phyloP scores from a whole-genome alignment of 441 rosid species.

The Pelargonium citronellum region DNA sequence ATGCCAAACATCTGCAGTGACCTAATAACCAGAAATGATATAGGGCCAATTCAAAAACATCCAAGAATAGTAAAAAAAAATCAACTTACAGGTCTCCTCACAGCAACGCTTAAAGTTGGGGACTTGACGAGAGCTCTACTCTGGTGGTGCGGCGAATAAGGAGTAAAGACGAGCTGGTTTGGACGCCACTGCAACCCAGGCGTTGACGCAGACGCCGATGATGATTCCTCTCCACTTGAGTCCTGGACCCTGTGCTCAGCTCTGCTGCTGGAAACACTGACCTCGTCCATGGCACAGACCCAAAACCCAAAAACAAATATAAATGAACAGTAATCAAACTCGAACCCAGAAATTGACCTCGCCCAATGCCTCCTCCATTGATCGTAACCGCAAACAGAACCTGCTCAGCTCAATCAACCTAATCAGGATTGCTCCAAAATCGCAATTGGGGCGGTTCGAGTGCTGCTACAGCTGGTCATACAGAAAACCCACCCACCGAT shows the following conservation, averaged over 20 bases:
- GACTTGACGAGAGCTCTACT: conserved; percentile 30
- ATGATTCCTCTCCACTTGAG: conserved; percentile 30
- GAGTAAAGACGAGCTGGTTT: conserved; percentile 56
- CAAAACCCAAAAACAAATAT: conserved; percentile 20
- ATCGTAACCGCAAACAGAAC: neutral
- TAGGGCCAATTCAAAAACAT: conserved; percentile 13
- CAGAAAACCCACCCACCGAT: conserved; percentile 6
- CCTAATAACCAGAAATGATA: conserved; percentile 10
- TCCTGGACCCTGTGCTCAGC: conserved; percentile 36
- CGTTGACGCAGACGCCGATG: conserved; percentile 20
- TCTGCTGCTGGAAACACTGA: conserved; percentile 36
- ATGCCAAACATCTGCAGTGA: conserved; percentile 12
- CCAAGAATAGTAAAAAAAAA: conserved; percentile 14
- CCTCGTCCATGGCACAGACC: conserved; percentile 51
- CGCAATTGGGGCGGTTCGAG: neutral
- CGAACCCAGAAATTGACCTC: conserved; percentile 31
- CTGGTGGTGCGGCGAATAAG: conserved; percentile 27
- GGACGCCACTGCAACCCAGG: conserved; percentile 53
- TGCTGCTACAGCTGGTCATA: neutral
- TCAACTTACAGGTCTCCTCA: conserved; percentile 64
- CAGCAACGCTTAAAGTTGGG: conserved; percentile 44
- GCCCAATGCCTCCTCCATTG: conserved; percentile 32
- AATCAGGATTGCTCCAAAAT: neutral
- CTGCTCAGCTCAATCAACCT: neutral
- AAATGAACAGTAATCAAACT: conserved; percentile 26